These are phyloP conservation scores for Rhizophagus clarus DNA, from an alignment of 192 early-diverging fungal genomes.

Conservation along the genomic window DNA sequence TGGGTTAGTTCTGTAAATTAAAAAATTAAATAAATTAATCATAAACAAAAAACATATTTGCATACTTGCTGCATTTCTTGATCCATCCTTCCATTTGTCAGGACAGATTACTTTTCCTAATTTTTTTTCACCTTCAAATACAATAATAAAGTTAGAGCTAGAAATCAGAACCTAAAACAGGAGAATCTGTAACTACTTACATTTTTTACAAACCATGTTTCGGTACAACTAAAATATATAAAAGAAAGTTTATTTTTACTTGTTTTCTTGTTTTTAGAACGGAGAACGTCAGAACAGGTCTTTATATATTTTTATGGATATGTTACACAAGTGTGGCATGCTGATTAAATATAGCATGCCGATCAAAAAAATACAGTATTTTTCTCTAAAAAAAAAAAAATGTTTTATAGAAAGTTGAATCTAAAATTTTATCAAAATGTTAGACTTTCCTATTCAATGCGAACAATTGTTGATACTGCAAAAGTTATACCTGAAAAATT, in stretches of 20 bases:
- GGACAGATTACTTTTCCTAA: constrained; percentile 57
- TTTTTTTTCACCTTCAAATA: constrained; percentile 58
- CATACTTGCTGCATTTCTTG: constrained; percentile 53
- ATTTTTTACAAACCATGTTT: constrained; percentile 57
- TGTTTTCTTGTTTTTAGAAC: too few species aligned
- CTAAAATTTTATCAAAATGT: background rate
- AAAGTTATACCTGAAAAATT: background rate
- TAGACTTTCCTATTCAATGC: background rate
- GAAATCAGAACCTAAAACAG: background rate
- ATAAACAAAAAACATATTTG: background rate
- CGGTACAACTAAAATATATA: background rate
- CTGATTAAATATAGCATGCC: too few species aligned
- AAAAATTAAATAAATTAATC: background rate
- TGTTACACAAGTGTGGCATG: background rate
- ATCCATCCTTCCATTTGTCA: constrained; percentile 69
- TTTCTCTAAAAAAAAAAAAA: too few species aligned
- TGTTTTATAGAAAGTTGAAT: background rate
- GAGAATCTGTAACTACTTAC: constrained; percentile 30
- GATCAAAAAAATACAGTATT: too few species aligned
- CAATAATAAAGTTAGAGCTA: background rate
- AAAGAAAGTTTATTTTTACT: too few species aligned
- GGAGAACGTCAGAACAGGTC: too few species aligned
- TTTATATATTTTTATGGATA: too few species aligned
- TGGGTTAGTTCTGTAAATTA: background rate
- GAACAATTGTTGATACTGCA: background rate